phyloP scores from a whole-genome alignment of 2,329 filamentous ascomycete species.

The Fusarium sp. region DNA sequence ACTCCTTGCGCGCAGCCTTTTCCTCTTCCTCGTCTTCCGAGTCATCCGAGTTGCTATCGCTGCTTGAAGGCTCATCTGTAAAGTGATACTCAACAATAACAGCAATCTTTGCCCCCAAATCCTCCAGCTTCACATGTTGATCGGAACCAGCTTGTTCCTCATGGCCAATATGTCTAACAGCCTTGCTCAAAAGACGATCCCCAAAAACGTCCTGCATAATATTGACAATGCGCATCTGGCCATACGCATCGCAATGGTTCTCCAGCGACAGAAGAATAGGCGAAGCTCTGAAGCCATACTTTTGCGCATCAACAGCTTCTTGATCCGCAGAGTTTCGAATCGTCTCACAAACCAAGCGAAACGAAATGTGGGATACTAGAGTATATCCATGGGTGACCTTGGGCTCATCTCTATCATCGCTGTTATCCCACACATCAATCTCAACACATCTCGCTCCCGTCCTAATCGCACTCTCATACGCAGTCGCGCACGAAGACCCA shows the following conservation, averaged over 20 bases:
- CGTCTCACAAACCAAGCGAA: constrained; percentile 71
- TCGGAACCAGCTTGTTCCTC: constrained; percentile 60
- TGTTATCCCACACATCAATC: constrained; percentile 77
- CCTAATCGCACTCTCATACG: constrained; percentile 69
- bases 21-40: constrained; percentile 56
- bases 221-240: constrained; percentile 68
- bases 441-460: constrained; percentile 76
- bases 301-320: constrained; percentile 57
- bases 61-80: constrained; percentile 57
- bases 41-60: constrained; percentile 43
- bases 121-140: constrained; percentile 65
- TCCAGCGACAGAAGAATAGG: constrained; percentile 73
- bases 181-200: constrained; percentile 65
- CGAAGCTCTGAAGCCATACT: constrained; percentile 55
- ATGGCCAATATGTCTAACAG: constrained; percentile 64
- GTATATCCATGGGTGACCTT: constrained; percentile 78
- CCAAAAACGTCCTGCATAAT: constrained; percentile 74
- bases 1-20: constrained; percentile 58
- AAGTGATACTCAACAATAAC: constrained; percentile 76
- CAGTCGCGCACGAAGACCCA: constrained; percentile 68
- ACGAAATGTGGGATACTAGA: constrained; percentile 71
- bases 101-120: constrained; percentile 70
- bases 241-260: constrained; percentile 69
- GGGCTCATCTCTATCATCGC: constrained; percentile 67
- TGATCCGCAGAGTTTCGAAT: constrained; percentile 70